Evolutionary conservation across 1,284 basidiomycete genomes (phyloP).

Genomic region (Meira miltonrushii): DNA sequence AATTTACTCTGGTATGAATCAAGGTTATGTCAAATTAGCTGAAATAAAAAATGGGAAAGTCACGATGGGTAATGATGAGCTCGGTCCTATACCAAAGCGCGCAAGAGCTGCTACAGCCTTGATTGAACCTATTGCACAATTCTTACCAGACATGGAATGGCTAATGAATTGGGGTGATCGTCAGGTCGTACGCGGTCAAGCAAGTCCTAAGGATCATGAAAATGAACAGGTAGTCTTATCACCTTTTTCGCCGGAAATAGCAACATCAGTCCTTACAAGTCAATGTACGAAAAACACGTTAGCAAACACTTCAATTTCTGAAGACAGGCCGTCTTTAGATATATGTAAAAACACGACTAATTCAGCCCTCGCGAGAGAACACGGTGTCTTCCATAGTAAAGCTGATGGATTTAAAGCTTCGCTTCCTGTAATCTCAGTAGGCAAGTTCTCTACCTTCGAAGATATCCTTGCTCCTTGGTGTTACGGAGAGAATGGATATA

Average conservation of each 20-base stretch:
- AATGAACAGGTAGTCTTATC: not conserved
- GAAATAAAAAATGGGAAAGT: too few species aligned
- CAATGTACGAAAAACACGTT: too few species aligned
- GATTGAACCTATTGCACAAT: not conserved
- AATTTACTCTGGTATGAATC: too few species aligned
- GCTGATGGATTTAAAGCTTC: not conserved
- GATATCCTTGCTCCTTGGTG: not conserved
- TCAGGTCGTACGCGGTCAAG: too few species aligned
- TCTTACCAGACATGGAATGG: not conserved
- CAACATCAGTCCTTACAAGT: too few species aligned
- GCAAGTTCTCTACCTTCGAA: not conserved
- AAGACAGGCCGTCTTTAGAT: not conserved
- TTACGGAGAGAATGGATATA: not conserved
- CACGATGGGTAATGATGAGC: too few species aligned
- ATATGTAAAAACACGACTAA: not conserved
- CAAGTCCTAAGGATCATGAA: not conserved
- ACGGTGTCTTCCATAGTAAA: not conserved
- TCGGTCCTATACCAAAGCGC: too few species aligned
- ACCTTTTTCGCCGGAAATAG: too few species aligned
- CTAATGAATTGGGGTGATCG: not conserved
- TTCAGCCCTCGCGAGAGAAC: not conserved
- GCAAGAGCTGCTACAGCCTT: too few species aligned
- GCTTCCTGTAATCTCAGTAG: not conserved
- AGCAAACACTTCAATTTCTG: not conserved
- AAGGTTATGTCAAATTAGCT: too few species aligned